Conservation (phyloP, 352 stramenopile species). For the Phytophthora pisi region DNA sequence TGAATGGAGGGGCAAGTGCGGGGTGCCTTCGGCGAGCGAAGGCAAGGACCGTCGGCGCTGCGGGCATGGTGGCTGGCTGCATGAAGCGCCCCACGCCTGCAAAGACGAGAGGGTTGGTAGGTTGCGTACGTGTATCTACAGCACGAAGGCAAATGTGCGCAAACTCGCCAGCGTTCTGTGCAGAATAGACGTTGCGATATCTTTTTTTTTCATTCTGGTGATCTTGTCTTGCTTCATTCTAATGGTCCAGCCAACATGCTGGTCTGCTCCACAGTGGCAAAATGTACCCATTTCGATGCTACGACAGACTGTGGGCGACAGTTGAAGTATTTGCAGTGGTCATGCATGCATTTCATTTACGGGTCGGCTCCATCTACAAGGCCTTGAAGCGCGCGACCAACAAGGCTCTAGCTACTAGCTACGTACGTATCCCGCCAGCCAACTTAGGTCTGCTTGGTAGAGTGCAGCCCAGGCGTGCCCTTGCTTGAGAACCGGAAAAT, state of each 20-base stretch:
- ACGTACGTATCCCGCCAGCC: constrained; percentile 4
- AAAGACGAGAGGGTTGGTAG: constrained; percentile 33
- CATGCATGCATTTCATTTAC: constrained; percentile 30
- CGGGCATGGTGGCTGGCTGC: not conserved
- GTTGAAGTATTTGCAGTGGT: not conserved
- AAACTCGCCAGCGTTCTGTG: constrained; percentile 35
- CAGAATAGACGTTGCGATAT: constrained; percentile 46
- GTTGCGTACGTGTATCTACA: constrained; percentile 45
- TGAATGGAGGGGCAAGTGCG: constrained; percentile 18
- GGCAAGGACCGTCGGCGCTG: constrained; percentile 19
- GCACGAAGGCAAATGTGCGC: constrained; percentile 36
- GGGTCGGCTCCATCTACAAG: constrained; percentile 11
- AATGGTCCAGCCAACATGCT: not conserved
- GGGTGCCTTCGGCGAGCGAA: constrained; percentile 28
- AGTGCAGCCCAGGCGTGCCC: constrained; percentile 20
- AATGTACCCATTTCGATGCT: not conserved
- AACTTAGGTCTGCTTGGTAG: constrained; percentile 43
- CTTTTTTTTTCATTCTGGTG: constrained; percentile 20
- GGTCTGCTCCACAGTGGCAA: not conserved
- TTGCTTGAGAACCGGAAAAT: constrained; percentile 68
- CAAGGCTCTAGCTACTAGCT: constrained; percentile 15
- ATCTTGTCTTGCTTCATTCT: not conserved
- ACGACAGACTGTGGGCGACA: not conserved
- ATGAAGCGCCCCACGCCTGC: constrained; percentile 14
- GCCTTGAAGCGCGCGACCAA: constrained; percentile 6